Base-by-base conservation (phyloP, 2,329 filamentous ascomycete species). In the Ascochyta clinopodiicola region DNA sequence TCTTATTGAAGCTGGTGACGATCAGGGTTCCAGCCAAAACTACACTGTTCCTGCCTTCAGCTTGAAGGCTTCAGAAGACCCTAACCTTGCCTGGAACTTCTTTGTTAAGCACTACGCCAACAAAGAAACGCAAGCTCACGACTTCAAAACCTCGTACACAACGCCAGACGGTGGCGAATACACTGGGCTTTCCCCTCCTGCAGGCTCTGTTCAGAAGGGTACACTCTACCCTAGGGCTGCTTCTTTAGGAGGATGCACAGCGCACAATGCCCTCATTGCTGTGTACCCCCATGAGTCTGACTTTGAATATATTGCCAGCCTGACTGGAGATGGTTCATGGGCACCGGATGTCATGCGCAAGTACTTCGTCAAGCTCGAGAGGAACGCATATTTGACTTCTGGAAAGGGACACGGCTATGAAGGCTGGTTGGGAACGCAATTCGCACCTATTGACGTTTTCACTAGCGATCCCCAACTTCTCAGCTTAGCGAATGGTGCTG, bases 271-370 rank as follows among this genome's bases (percentile, higher is more conserved):
- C 6, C 72, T 87, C 39, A 82, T 88, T 44, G 79, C 82, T 15
- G 77, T 87, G 24, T 82, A 85, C 56, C 86, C 86, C 0, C 80
- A 84, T 52, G 78, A 82, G 42, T 81, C 79, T 25, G 87, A 89
- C 70, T 89, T 83, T 73, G 77, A 86, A 39, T 73, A 82, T 62
- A 82, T 89, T 51, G 81, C 80, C 3, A 71, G 73, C 12, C 64
- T 88, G 24, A 89, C 86, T 2, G 85, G 86, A 4, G 86, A 89
- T 62, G 61, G 71, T 2, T 84, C 83, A 0, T 89, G 86, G 86
- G 72, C 76, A 0, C 75, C 85, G 0, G 71, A 74, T 1, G 86
- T 84, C 63, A 88, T 88, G 85, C 78, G 84, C 63, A 75, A 80
- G 56, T 85, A 87, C 75, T 86, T 84, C 46, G 82, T 75, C 46